Base-by-base conservation (phyloP, 2,329 filamentous ascomycete species). In the Fusarium nygamai region DNA sequence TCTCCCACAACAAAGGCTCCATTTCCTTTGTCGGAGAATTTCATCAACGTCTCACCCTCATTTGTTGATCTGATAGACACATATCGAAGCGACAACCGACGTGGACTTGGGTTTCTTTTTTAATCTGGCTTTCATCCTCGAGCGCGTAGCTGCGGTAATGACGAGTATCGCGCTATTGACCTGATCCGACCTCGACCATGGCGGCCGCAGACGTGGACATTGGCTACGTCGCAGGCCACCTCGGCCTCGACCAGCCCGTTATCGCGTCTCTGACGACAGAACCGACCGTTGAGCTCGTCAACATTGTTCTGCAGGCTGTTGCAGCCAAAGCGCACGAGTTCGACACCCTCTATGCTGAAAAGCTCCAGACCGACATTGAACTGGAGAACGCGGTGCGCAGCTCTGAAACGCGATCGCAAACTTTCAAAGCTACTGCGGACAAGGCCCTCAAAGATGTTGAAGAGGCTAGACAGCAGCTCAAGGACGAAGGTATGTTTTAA, bases 281-380 rank as follows among this genome's bases (percentile, higher is more conserved):
- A 44, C 93, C 93, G 56, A 98, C 95, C 8, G 85, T 88, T 72
- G 94, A 97, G 19, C 90, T 98, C 33, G 93, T 98, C 74, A 88
- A 89, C 67, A 86, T 89, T 47, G 87, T 99, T 60, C 88, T 99
- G 46, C 87, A 90, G 71, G 92, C 93, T 33, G 90, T 98, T 61
- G 89, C 92, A 31, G 85, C 86, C 36, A 98, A 96, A 82, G 94
- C 94, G 41, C 93, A 92, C 78, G 94, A 98, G 78, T 92, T 90
- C 78, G 94, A 98, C 80, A 89, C 91, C 44, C 85, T 98, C 46
- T 94, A 92, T 78, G 92, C 96, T 16, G 94, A 97, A 74, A 98
- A 98, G 84, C 88, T 98, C 50, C 92, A 94, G 76, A 86, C 94
- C 51, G 94, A 98, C 78, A 96, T 99, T 50, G 95, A 98, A 85